phyloP scores from a whole-genome alignment of 2,329 filamentous ascomycete genomes.

The Pseudocercospora macadamiae region DNA sequence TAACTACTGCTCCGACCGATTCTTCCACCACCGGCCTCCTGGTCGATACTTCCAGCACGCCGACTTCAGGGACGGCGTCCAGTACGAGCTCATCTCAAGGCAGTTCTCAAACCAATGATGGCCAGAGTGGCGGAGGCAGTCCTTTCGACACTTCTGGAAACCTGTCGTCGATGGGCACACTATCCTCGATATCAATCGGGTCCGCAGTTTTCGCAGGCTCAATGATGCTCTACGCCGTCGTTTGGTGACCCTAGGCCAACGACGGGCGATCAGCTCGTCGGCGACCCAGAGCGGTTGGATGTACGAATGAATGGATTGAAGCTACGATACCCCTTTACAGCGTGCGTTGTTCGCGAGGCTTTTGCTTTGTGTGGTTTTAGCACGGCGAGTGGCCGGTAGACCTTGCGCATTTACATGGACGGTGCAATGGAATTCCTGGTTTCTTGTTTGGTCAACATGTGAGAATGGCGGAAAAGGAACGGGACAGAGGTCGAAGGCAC shows the following conservation, averaged over 20 bases:
- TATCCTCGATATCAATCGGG: not conserved
- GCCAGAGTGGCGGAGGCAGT: conserved; percentile 47
- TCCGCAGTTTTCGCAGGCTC: conserved; percentile 3
- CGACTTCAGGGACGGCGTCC: conserved; percentile 17
- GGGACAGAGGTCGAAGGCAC: not conserved
- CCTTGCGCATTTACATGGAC: conserved; percentile 6
- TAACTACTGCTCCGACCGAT: conserved; percentile 15
- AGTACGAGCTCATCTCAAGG: conserved; percentile 16
- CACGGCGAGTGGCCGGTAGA: conserved; percentile 2
- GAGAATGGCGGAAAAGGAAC: not conserved
- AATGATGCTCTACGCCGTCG: conserved; percentile 9
- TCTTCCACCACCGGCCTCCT: conserved; percentile 22
- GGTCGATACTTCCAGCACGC: conserved; percentile 25
- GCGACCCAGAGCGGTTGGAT: not conserved
- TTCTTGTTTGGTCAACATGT: not conserved
- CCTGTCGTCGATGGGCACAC: conserved; percentile 10
- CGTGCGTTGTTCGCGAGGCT: conserved; percentile 4
- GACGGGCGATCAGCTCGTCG: conserved; percentile 4
- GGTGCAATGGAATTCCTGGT: conserved; percentile 1
- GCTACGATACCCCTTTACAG: conserved; percentile 6
- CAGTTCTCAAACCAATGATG: conserved; percentile 38
- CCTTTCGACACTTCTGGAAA: conserved; percentile 45
- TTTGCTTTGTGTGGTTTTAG: conserved; percentile 7
- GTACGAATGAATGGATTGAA: conserved; percentile 3
- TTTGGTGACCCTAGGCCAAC: conserved; percentile 6